Evolutionary conservation across 2,329 filamentous ascomycete genomes (phyloP).

Genomic region (Elsinoe perseae): DNA sequence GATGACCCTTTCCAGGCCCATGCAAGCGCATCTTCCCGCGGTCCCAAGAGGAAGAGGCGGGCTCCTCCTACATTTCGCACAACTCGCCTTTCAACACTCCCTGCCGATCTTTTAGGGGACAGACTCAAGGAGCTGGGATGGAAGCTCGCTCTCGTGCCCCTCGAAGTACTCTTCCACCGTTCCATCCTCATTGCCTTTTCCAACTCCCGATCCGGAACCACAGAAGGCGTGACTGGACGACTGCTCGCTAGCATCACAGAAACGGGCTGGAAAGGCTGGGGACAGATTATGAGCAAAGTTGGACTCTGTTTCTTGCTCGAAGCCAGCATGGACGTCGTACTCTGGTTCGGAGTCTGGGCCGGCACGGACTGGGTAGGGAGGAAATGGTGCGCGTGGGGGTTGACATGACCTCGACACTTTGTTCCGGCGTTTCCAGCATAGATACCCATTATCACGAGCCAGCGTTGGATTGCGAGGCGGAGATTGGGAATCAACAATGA

Average conservation of each 20-base stretch:
- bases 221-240: not conserved
- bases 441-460: not conserved
- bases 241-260: not conserved
- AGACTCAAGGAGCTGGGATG: not conserved
- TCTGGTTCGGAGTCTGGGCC: constrained; percentile 16
- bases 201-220: not conserved
- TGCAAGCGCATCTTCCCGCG: not conserved
- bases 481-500: not conserved
- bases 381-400: constrained; percentile 15
- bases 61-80: not conserved
- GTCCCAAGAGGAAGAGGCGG: not conserved
- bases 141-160: not conserved
- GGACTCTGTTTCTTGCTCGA: constrained; percentile 18
- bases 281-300: constrained; percentile 14
- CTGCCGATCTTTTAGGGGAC: constrained; percentile 9
- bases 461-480: not conserved
- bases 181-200: constrained; percentile 7
- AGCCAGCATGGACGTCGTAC: constrained; percentile 12
- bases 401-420: not conserved
- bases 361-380: constrained; percentile 13
- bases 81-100: constrained; percentile 3
- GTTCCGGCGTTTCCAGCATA: not conserved
- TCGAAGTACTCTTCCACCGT: constrained; percentile 1
- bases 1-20: not conserved
- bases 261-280: not conserved